Conservation (phyloP, 495 filamentous ascomycete genomes). For the Penicillium cataractarum region DNA sequence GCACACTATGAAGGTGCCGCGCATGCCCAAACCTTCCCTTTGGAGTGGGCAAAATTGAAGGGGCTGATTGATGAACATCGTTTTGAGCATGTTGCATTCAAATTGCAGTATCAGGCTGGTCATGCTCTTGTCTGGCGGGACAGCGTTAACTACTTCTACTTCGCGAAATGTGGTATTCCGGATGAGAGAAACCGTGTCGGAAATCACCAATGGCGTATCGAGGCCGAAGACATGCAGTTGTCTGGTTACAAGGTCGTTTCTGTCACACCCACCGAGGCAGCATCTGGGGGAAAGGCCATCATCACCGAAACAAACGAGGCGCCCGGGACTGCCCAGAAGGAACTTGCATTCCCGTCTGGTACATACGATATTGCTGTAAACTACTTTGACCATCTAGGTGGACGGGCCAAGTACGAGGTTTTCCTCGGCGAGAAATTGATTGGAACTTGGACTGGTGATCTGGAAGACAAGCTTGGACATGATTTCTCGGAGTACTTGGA, state of each 20-base stretch:
- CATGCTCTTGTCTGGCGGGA: slow-evolving; percentile 71
- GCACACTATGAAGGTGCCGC: slow-evolving; percentile 63
- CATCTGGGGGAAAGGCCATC: slow-evolving; percentile 48
- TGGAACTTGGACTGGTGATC: not conserved
- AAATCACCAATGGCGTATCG: slow-evolving; percentile 60
- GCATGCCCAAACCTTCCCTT: slow-evolving; percentile 57
- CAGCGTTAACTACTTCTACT: slow-evolving; percentile 59
- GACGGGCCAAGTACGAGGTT: not conserved
- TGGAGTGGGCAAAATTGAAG: slow-evolving; percentile 52
- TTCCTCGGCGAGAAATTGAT: not conserved
- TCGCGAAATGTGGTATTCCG: slow-evolving; percentile 55
- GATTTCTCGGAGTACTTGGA: not conserved
- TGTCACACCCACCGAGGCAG: slow-evolving; percentile 56
- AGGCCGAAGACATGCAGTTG: slow-evolving; percentile 63
- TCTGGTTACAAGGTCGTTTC: slow-evolving; percentile 50
- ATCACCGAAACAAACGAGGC: slow-evolving; percentile 38
- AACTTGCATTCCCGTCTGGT: slow-evolving; percentile 44
- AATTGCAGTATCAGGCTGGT: slow-evolving; percentile 63
- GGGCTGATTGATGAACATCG: slow-evolving; percentile 61
- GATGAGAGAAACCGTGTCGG: slow-evolving; percentile 56
- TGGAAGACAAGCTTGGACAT: not conserved
- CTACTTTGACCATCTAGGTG: slow-evolving; percentile 55
- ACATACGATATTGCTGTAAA: slow-evolving; percentile 63
- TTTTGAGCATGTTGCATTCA: slow-evolving; percentile 57
- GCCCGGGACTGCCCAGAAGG: slow-evolving; percentile 48